phyloP scores from a whole-genome alignment of 1,284 basidiomycete species.

The Mycena sp. region DNA sequence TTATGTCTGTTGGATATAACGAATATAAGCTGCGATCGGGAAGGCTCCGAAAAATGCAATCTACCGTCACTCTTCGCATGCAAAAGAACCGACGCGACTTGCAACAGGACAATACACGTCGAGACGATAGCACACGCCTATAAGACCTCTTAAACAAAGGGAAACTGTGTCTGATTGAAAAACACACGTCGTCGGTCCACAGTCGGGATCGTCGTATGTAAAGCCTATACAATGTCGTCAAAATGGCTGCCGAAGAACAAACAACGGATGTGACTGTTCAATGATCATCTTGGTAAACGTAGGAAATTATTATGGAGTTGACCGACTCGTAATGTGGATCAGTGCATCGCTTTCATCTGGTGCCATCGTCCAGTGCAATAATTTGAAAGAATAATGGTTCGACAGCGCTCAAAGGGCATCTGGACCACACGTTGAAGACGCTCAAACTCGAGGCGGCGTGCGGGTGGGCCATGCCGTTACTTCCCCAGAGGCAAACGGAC shows the following conservation, averaged over 20 bases:
- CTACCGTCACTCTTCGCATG: conserved; percentile 36
- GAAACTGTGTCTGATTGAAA: conserved; percentile 1
- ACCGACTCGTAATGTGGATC: not conserved
- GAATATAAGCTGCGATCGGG: conserved; percentile 3
- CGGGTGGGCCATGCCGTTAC: conserved; percentile 6
- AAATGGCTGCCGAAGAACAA: conserved; percentile 46
- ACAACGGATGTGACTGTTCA: conserved; percentile 43
- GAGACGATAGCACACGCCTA: conserved; percentile 39
- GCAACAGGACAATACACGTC: conserved; percentile 36
- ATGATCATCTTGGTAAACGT: not conserved
- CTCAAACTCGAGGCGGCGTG: conserved; percentile 13
- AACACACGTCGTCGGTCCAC: conserved; percentile 51
- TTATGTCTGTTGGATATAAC: conserved; percentile 27
- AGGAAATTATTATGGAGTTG: not conserved
- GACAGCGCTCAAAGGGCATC: not conserved
- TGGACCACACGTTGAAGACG: conserved; percentile 4
- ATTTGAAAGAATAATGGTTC: not conserved
- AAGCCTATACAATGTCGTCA: conserved; percentile 46
- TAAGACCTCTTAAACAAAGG: conserved; percentile 1
- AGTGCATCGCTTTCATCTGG: not conserved
- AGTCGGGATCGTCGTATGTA: conserved; percentile 44
- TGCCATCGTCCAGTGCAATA: not conserved
- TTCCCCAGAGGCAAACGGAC: conserved; percentile 7
- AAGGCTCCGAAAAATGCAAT: not conserved
- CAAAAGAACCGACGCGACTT: conserved; percentile 44